Base-by-base conservation (phyloP, 768 basidiomycete species). In the Boletus vinaceobasis region DNA sequence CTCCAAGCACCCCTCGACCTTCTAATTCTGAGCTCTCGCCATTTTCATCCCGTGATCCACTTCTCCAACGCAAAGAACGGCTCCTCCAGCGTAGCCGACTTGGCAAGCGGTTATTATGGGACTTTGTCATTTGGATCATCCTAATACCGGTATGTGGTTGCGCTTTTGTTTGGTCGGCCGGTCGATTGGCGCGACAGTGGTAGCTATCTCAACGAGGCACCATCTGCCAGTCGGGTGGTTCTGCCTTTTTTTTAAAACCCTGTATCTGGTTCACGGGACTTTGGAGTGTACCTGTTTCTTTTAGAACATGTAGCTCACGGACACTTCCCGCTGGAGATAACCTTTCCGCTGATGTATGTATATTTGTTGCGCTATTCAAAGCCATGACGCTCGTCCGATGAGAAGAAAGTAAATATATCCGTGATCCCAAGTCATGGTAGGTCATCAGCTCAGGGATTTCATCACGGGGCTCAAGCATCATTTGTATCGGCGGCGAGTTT, bases 11-110 rank as follows among this genome's bases (percentile, higher is more conserved):
- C 5, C 65, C 69, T 27, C 60, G 47, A 11, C 23, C 42, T 4
- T 64, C 55, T 48, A 60, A 43, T 52, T 50, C 43, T 14, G 64
- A 58, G 26, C 54, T 58, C 14, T 63, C 62, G 37, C 61, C 57
- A 19, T 71, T 57, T 37, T 63, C 75, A 38, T 70, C 75, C 14
- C 71, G 75, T 19, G 88, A 90, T 64, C 85, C 88, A 53, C 81
- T 98, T 21, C 73, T 98, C 32, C 84, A 89, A 62, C 79, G 89
- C 57, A 98, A 98, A 74, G 94, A 98, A 71, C 77, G 83, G 43
- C 84, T 85, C 39, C 73, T 98, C 55, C 94, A 97, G 71, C 81
- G 81, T 51, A 77, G 80, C 43, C 81, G 93, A 61, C 77, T 86
- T 42, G 82, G 83, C 37, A 82, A 82, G 60, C 78, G 94, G 31